Evolutionary conservation across 768 basidiomycete genomes (phyloP).

Genomic region (Boletus patriciae): DNA sequence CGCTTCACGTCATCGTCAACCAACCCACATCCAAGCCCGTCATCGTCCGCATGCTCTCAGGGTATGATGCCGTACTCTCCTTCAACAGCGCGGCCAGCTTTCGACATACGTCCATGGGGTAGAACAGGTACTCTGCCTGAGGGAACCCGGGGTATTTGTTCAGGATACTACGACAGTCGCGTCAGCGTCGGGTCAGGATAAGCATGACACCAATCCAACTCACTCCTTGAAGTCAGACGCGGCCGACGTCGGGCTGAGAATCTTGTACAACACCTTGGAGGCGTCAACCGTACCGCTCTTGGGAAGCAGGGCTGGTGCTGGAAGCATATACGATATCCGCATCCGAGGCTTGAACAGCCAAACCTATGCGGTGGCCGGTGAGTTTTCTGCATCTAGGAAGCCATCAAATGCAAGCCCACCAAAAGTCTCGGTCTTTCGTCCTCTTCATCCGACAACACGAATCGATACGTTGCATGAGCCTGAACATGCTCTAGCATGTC

Average conservation of each 20-base stretch:
- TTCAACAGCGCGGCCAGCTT: conserved; percentile 66
- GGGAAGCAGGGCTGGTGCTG: conserved; percentile 55
- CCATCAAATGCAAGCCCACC: conserved; percentile 43
- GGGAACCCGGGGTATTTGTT: conserved; percentile 79
- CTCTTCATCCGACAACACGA: conserved; percentile 86
- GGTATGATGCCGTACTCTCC: conserved; percentile 78
- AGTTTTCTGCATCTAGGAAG: neutral
- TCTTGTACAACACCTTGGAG: conserved; percentile 85
- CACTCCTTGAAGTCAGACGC: conserved; percentile 32
- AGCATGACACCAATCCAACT: neutral
- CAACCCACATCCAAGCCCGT: conserved; percentile 82
- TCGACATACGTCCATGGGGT: conserved; percentile 76
- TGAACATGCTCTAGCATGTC: conserved; percentile 91
- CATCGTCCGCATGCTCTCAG: conserved; percentile 73
- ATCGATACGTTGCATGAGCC: conserved; percentile 92
- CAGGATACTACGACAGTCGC: conserved; percentile 43
- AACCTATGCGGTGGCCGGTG: conserved; percentile 47
- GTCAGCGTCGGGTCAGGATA: neutral
- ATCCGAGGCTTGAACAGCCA: conserved; percentile 96
- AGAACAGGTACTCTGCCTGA: conserved; percentile 84
- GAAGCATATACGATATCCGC: conserved; percentile 68
- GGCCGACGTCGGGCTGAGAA: conserved; percentile 60
- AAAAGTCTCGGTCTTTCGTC: conserved; percentile 75
- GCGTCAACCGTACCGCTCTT: conserved; percentile 62
- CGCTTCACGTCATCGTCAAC: conserved; percentile 40